Percentiles rank a stretch among this genome's conserved stretches.
Conservation (phyloP, 176 grass and related monocot genomes). For the Lolium multiflorum region DNA sequence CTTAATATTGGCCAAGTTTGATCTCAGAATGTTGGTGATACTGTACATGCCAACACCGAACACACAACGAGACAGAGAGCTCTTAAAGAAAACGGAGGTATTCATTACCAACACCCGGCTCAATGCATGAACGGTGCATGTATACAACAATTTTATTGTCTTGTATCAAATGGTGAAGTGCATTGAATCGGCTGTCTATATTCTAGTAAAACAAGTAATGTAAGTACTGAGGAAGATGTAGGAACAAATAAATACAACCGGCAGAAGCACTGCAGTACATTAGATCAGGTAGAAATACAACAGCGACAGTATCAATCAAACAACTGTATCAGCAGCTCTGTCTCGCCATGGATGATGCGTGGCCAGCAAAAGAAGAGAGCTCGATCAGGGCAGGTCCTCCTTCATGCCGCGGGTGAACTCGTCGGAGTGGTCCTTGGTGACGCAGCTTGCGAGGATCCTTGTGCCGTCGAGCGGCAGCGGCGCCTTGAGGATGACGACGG, state of each 20-base stretch:
- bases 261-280: background rate
- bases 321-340: constrained; percentile 4
- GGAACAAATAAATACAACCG: constrained; percentile 34
- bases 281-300: constrained; percentile 24
- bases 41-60: background rate
- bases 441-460: constrained; percentile 75
- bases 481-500: constrained; percentile 74
- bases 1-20: too few relatives aligned
- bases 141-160: constrained; percentile 49
- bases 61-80: background rate
- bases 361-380: background rate
- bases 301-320: constrained; percentile 21
- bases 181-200: constrained; percentile 37
- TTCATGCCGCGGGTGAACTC: constrained; percentile 61
- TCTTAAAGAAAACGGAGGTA: background rate
- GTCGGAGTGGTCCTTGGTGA: constrained; percentile 72
- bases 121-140: background rate
- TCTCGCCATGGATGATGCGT: background rate
- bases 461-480: constrained; percentile 73
- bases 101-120: background rate
- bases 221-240: constrained; percentile 31
- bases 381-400: constrained; percentile 50
- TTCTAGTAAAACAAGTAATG: background rate
- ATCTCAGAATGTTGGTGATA: background rate
- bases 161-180: constrained; percentile 48